A percentile compares a stretch with the other conserved stretches of the same genome.
These are phyloP conservation scores for Coemansia sp. DNA, from an alignment of 192 early-diverging fungal species.

Conservation along the genomic window DNA sequence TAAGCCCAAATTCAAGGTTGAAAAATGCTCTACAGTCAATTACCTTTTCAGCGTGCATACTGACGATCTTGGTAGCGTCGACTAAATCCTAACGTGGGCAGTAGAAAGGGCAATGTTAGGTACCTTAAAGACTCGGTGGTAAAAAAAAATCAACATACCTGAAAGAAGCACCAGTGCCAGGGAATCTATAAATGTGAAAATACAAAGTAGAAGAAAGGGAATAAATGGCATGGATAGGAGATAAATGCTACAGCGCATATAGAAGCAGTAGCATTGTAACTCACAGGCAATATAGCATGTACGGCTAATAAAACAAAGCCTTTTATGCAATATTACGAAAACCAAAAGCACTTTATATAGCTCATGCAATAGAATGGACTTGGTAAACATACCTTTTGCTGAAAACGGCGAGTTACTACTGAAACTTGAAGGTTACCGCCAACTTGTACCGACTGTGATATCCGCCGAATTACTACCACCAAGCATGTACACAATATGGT, in stretches of 20 bases:
- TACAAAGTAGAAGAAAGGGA: no score
- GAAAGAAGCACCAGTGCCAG: no score
- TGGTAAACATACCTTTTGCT: slow-evolving; percentile 1
- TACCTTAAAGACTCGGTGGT: no score
- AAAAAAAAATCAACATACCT: no score
- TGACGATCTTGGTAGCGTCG: slow-evolving; percentile 8
- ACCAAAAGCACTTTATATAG: background rate
- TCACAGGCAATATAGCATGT: background rate
- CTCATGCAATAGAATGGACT: background rate
- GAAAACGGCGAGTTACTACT: background rate
- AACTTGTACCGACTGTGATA: background rate
- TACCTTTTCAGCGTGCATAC: slow-evolving; percentile 50
- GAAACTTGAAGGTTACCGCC: background rate
- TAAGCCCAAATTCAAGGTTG: no score
- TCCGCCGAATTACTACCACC: background rate
- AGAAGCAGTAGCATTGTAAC: no score
- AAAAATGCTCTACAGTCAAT: no score
- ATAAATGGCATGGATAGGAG: background rate
- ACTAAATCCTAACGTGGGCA: background rate
- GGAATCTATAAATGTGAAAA: no score
- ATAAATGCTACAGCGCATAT: no score
- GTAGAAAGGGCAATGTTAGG: background rate
- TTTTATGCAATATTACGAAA: background rate
- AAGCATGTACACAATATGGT: background rate
- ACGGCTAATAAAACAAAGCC: no score